These are phyloP conservation scores for Cadophora gregata DNA, from an alignment of 2,329 filamentous ascomycete species.

Conservation along the genomic window DNA sequence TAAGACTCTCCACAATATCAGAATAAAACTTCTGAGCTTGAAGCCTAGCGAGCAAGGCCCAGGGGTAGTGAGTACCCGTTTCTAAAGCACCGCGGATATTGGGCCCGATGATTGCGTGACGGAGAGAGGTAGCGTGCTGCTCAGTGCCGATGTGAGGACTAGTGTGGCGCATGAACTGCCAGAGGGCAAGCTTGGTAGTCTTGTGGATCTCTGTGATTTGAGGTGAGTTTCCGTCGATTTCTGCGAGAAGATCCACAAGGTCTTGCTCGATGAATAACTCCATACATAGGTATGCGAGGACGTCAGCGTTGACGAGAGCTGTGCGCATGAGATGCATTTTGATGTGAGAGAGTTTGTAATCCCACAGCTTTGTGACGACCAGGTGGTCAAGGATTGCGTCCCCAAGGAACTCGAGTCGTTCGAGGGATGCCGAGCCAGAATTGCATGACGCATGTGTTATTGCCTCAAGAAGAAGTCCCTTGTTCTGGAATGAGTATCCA, in stretches of 20 bases:
- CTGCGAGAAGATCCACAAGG: slow-evolving; percentile 31
- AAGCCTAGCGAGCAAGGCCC: slow-evolving; percentile 71
- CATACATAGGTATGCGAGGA: slow-evolving; percentile 79
- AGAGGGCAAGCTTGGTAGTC: slow-evolving; percentile 51
- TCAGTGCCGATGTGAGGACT: slow-evolving; percentile 54
- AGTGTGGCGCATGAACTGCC: slow-evolving; percentile 71
- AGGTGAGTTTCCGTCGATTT: background rate
- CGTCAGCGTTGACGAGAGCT: slow-evolving; percentile 78
- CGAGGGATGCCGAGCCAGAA: slow-evolving; percentile 57
- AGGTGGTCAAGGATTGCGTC: slow-evolving; percentile 85
- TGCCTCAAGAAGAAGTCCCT: slow-evolving; percentile 75
- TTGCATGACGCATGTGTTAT: slow-evolving; percentile 75
- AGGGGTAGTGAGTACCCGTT: slow-evolving; percentile 68
- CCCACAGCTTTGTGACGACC: slow-evolving; percentile 64
- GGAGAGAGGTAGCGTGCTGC: slow-evolving; percentile 44
- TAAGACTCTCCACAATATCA: slow-evolving; percentile 79
- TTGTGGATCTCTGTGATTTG: slow-evolving; percentile 22
- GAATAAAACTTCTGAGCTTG: slow-evolving; percentile 79
- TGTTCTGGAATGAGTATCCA: slow-evolving; percentile 74
- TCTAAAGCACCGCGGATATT: slow-evolving; percentile 57
- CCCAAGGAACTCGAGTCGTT: slow-evolving; percentile 87
- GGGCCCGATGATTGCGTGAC: slow-evolving; percentile 50
- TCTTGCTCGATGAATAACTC: slow-evolving; percentile 52
- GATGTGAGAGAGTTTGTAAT: slow-evolving; percentile 55
- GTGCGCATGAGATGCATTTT: slow-evolving; percentile 80